phyloP scores from a whole-genome alignment of 2,329 filamentous ascomycete species.

The Passalora sequoiae region DNA sequence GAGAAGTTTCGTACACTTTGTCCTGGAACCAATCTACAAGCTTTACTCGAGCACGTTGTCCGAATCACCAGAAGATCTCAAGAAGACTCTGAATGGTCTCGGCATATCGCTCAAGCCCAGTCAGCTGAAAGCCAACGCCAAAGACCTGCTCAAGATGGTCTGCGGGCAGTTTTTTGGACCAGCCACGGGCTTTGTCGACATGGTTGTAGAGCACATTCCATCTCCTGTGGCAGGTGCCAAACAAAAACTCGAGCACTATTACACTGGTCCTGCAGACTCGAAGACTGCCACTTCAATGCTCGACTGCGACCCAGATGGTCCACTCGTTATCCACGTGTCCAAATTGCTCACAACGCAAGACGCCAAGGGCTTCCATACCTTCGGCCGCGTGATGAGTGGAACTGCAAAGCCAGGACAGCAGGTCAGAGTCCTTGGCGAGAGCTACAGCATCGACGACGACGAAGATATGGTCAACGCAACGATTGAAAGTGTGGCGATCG shows the following conservation, averaged over 20 bases:
- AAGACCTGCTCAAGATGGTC: conserved; percentile 78
- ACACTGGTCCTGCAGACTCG: conserved; percentile 82
- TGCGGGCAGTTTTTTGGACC: conserved; percentile 95
- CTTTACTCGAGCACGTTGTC: conserved; percentile 92
- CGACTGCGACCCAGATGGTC: conserved; percentile 80
- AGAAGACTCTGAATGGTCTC: conserved; percentile 68
- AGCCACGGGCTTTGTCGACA: conserved; percentile 86
- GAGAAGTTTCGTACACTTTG: conserved; percentile 87
- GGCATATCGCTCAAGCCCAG: conserved; percentile 87
- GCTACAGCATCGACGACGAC: conserved; percentile 93
- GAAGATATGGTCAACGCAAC: conserved; percentile 92
- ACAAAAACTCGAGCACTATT: conserved; percentile 75
- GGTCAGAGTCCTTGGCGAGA: conserved; percentile 88
- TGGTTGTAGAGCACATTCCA: conserved; percentile 84
- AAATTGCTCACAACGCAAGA: conserved; percentile 89
- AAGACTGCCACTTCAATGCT: conserved; percentile 75
- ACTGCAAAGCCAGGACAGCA: conserved; percentile 75
- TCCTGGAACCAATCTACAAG: conserved; percentile 96
- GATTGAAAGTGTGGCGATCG: conserved; percentile 81
- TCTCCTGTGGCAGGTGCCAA: conserved; percentile 76
- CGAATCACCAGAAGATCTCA: conserved; percentile 78
- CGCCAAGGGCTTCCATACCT: conserved; percentile 83
- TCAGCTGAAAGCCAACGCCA: conserved; percentile 85
- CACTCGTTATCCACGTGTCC: conserved; percentile 83
- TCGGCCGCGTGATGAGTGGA: conserved; percentile 89